phyloP scores from a whole-genome alignment of 2,329 filamentous ascomycete species.

The Ceratocystis huliohia region DNA sequence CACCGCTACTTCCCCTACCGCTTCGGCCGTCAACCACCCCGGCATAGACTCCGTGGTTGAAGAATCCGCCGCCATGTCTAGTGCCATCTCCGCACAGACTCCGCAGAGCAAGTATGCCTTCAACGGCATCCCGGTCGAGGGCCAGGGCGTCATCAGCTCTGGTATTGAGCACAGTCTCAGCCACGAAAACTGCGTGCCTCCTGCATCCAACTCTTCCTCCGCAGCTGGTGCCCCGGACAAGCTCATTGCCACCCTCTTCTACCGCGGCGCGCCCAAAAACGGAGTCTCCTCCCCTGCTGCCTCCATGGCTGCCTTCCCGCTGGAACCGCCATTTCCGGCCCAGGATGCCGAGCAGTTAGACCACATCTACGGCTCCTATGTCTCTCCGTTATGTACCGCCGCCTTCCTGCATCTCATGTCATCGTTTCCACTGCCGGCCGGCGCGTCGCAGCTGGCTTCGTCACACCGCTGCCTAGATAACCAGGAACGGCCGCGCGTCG shows the following conservation, averaged over 20 bases:
- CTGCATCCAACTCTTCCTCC: slow-evolving; percentile 30
- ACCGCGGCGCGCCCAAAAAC: slow-evolving; percentile 35
- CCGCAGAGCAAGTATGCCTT: slow-evolving; percentile 31
- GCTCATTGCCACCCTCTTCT: slow-evolving; percentile 51
- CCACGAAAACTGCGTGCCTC: slow-evolving; percentile 49
- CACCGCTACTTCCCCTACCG: slow-evolving; percentile 41
- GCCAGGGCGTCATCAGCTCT: slow-evolving; percentile 48
- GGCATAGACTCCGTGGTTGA: slow-evolving; percentile 55
- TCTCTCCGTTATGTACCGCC: slow-evolving; percentile 52
- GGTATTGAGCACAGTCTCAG: slow-evolving; percentile 50
- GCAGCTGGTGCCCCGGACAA: slow-evolving; percentile 31
- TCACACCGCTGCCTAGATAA: slow-evolving; percentile 54
- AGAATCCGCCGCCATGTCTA: slow-evolving; percentile 32
- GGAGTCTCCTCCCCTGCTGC: slow-evolving; percentile 42
- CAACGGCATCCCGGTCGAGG: slow-evolving; percentile 48
- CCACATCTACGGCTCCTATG: slow-evolving; percentile 52
- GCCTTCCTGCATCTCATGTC: slow-evolving; percentile 56
- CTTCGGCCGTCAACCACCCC: slow-evolving; percentile 42
- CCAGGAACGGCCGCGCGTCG: slow-evolving; percentile 46
- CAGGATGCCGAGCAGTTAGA: slow-evolving; percentile 46
- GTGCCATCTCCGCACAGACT: slow-evolving; percentile 28
- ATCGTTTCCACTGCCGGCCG: slow-evolving; percentile 43
- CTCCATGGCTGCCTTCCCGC: slow-evolving; percentile 45
- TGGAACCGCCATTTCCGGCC: slow-evolving; percentile 39
- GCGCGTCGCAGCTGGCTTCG: slow-evolving; percentile 42